A percentile compares a stretch with the other conserved stretches of the same genome.
phyloP scores from a whole-genome alignment of 495 filamentous ascomycete species.

The Xylaria longipes region DNA sequence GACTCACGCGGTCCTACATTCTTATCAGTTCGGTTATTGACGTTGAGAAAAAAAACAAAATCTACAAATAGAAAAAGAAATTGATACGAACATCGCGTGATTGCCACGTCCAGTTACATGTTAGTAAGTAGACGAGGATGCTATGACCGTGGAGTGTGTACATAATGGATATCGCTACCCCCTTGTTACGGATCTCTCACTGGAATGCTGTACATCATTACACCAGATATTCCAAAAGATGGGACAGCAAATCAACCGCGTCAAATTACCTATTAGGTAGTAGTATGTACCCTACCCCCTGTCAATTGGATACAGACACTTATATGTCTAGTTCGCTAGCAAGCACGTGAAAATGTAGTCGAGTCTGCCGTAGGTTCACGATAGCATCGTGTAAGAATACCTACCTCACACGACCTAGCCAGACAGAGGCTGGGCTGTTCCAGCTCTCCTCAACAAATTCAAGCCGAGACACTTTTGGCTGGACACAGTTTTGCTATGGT shows the following conservation, averaged over 20 bases:
- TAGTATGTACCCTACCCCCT: not conserved
- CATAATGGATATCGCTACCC: not conserved
- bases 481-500: not conserved
- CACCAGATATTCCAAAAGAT: slow-evolving; percentile 1
- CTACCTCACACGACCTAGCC: not conserved
- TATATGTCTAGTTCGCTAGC: not conserved
- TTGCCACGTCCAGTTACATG: not conserved
- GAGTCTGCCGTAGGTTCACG: not conserved
- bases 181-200: not conserved
- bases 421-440: not conserved
- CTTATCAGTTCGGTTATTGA: slow-evolving; percentile 10
- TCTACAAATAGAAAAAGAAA: not conserved
- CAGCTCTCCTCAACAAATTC: not conserved
- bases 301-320: not conserved
- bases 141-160: not conserved
- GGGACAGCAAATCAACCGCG: not conserved
- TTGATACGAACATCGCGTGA: not conserved
- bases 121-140: not conserved
- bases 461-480: not conserved
- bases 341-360: not conserved
- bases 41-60: not conserved
- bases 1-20: not conserved
- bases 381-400: not conserved
- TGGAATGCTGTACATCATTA: not conserved
- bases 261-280: not conserved